These are phyloP conservation scores for Osmanthus fragrans DNA, from an alignment of 257 asterid species.

Conservation along the genomic window DNA sequence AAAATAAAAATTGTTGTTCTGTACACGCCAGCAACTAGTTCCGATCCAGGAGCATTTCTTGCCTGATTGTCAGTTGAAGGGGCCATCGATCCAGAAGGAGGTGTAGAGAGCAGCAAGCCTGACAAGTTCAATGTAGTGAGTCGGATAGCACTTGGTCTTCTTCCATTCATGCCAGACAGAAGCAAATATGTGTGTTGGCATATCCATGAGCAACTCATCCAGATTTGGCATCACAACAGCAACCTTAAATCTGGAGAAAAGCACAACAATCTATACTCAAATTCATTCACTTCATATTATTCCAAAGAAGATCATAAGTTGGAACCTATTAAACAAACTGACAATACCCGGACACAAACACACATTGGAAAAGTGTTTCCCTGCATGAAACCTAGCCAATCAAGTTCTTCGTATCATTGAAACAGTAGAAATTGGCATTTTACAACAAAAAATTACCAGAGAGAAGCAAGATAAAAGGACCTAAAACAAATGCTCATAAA, in stretches of 20 bases:
- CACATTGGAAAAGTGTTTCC: too few relatives aligned
- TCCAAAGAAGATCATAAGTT: background rate
- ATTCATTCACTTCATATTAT: background rate
- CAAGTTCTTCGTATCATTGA: too few relatives aligned
- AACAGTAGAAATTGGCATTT: too few relatives aligned
- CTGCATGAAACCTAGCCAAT: too few relatives aligned
- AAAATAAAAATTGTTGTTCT: too few relatives aligned
- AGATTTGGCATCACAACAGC: constrained; percentile 97
- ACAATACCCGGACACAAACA: background rate
- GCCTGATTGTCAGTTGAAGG: too few relatives aligned
- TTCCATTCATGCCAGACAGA: constrained; percentile 97
- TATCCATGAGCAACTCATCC: constrained; percentile 82
- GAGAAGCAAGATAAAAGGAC: too few relatives aligned
- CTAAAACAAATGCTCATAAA: too few relatives aligned
- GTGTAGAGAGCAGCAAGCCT: constrained; percentile 90
- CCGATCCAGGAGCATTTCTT: too few relatives aligned
- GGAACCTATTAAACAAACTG: background rate
- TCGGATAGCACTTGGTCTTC: constrained; percentile 71
- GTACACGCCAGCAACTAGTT: too few relatives aligned
- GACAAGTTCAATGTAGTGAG: constrained; percentile 86
- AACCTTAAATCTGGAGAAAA: constrained; percentile 66
- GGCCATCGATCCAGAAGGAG: too few relatives aligned
- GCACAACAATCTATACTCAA: background rate
- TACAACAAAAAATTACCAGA: too few relatives aligned
- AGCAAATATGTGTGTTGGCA: constrained; percentile 84